Evolutionary conservation across 768 basidiomycete species (phyloP), one percentile per base, ranked within the genome.

Genomic region (Mycena sanguinolenta): DNA sequence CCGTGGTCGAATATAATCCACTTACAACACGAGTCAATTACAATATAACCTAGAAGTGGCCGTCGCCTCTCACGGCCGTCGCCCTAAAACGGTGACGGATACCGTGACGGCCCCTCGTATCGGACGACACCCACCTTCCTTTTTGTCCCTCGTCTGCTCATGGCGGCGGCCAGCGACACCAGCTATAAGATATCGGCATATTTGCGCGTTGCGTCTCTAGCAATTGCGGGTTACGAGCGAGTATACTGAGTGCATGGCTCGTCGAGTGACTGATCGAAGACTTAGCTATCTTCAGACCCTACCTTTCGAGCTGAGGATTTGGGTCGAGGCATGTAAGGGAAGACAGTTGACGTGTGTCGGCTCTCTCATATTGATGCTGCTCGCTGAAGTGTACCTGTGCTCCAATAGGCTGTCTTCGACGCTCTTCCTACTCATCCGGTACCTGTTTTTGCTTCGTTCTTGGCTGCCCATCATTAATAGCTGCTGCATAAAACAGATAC

Each of bases 281-380:
- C 42, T n/a, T 57, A 86, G 85, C 75, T 86, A 80, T 73, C 74
- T 87, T n/a, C 82, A 84, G 73, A 87, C 85, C 1, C 72, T 83
- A 46, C 86, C 86, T 36, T 82, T 83, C 32, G 82, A 82, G 9
- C 81, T 77, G 76, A 78, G 82, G 32, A 83, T 86, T 73, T 86
- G 84, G 74, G 80, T 66, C 69, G 81, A 82, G 67, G 84, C 85
- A 59, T 82, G 78, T 78, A 77, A 77, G 44, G n/a, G n/a, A n/a
- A n/a, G n/a, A n/a, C n/a, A n/a, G n/a, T n/a, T n/a, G n/a, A n/a
- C n/a, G n/a, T n/a, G n/a, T n/a, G n/a, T n/a, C n/a, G n/a, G n/a
- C n/a, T n/a, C n/a, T n/a, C n/a, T n/a, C n/a, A n/a, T n/a, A n/a
- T n/a, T n/a, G n/a, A n/a, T n/a, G n/a, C n/a, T n/a, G n/a, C n/a